phyloP scores from a whole-genome alignment of 2,329 filamentous ascomycete genomes.

The Claviceps monticola region DNA sequence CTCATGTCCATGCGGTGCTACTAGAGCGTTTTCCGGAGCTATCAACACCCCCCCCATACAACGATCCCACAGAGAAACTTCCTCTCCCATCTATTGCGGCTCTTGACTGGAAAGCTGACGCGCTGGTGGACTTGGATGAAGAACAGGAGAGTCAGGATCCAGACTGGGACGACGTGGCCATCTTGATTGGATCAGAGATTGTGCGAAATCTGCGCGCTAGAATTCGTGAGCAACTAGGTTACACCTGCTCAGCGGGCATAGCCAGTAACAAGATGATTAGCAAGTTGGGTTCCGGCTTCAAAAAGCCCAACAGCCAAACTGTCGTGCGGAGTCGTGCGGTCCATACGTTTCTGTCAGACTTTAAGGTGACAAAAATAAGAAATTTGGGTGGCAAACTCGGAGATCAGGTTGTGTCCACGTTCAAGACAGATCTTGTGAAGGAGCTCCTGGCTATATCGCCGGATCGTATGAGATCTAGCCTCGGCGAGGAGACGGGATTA shows the following conservation, averaged over 20 bases:
- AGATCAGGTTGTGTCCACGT: slow-evolving; percentile 68
- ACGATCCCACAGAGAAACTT: slow-evolving; percentile 56
- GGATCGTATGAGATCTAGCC: slow-evolving; percentile 60
- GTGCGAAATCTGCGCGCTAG: slow-evolving; percentile 58
- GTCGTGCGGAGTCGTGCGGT: slow-evolving; percentile 80
- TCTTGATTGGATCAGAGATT: slow-evolving; percentile 79
- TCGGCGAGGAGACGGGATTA: slow-evolving; percentile 71
- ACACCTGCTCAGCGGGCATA: slow-evolving; percentile 85
- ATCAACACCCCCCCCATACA: slow-evolving; percentile 47
- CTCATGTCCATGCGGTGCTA: slow-evolving; percentile 64
- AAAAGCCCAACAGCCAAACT: slow-evolving; percentile 90
- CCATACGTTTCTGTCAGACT: slow-evolving; percentile 61
- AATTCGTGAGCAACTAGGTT: slow-evolving; percentile 58
- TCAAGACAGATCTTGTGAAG: slow-evolving; percentile 65
- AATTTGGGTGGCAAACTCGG: slow-evolving; percentile 93
- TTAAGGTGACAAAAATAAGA: slow-evolving; percentile 91
- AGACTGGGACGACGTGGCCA: slow-evolving; percentile 91
- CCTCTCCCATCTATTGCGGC: slow-evolving; percentile 56
- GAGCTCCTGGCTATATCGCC: slow-evolving; percentile 61
- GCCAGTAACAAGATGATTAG: slow-evolving; percentile 89
- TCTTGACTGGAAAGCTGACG: slow-evolving; percentile 73
- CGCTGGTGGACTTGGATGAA: slow-evolving; percentile 64
- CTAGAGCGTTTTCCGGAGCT: slow-evolving; percentile 68
- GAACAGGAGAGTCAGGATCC: slow-evolving; percentile 67
- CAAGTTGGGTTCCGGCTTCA: slow-evolving; percentile 80